Percentiles rank a stretch among this genome's conserved stretches.
These are phyloP conservation scores for Chionographis japonica DNA, from an alignment of 106 monocot genomes.

Conservation along the genomic window DNA sequence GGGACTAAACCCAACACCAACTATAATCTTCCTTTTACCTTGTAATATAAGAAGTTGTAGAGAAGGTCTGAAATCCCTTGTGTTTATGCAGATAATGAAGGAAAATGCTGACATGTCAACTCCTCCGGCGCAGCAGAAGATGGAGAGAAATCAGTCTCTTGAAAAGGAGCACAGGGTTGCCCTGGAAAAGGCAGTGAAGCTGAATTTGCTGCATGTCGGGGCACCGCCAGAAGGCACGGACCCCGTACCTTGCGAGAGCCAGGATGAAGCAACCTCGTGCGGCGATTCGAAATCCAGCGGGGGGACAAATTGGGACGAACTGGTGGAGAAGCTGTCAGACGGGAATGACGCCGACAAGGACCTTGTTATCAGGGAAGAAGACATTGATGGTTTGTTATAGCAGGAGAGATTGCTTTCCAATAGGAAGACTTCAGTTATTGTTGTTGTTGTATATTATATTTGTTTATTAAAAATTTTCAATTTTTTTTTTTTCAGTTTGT, in stretches of 20 bases:
- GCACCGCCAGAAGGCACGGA: not conserved
- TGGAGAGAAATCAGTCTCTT: slow-evolving; percentile 29
- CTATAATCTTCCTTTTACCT: too few species aligned
- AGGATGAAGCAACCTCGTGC: not conserved
- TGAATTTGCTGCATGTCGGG: slow-evolving; percentile 24
- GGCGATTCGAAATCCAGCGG: slow-evolving; percentile 17
- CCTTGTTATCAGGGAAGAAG: slow-evolving; percentile 16
- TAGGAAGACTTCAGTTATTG: too few species aligned
- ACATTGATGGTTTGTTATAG: not conserved
- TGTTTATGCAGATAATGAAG: slow-evolving; percentile 31
- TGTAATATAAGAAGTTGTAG: too few species aligned
- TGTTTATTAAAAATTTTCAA: too few species aligned
- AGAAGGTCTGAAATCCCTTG: not conserved
- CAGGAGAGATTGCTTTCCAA: too few species aligned
- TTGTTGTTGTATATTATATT: too few species aligned
- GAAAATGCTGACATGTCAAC: not conserved
- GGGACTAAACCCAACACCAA: too few species aligned
- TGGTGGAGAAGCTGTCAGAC: slow-evolving; percentile 33
- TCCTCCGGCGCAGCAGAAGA: slow-evolving; percentile 37
- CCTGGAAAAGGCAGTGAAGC: slow-evolving; percentile 26
- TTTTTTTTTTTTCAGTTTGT: too few species aligned
- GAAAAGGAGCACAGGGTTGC: slow-evolving; percentile 34
- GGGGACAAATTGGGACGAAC: slow-evolving; percentile 29
- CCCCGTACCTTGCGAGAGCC: not conserved
- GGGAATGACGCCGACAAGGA: slow-evolving; percentile 9